phyloP scores from a whole-genome alignment of 148 eudicot species.

The Rhododendron mucronatum region DNA sequence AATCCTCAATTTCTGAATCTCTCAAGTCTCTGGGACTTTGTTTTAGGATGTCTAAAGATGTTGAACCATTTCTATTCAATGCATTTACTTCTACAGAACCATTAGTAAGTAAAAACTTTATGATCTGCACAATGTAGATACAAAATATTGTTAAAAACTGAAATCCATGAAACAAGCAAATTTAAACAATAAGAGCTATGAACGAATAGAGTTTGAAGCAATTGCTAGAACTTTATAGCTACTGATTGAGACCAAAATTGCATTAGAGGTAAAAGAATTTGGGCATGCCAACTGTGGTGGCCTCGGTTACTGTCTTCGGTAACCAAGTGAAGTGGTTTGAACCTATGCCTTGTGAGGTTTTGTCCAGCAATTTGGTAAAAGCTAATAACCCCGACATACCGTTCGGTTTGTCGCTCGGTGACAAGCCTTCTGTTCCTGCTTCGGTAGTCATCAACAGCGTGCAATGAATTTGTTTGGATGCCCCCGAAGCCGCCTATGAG shows the following conservation, averaged over 20 bases:
- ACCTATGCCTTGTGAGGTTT: no score
- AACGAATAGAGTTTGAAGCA: neutral
- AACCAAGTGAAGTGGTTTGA: no score
- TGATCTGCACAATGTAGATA: conserved; percentile 13
- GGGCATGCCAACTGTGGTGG: no score
- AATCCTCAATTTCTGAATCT: conserved; percentile 19
- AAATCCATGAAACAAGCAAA: neutral
- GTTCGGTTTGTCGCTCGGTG: no score
- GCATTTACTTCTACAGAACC: conserved; percentile 20
- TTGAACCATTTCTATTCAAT: conserved; percentile 8
- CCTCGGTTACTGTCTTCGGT: no score
- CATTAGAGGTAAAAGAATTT: neutral
- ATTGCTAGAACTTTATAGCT: neutral
- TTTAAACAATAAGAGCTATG: neutral
- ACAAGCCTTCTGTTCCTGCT: no score
- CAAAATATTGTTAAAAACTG: neutral
- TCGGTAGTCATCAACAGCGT: no score
- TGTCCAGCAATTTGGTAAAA: no score
- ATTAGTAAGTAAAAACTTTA: conserved; percentile 14
- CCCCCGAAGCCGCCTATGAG: no score
- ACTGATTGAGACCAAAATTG: neutral
- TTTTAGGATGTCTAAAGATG: conserved; percentile 23
- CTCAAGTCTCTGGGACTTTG: conserved; percentile 25
- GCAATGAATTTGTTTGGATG: no score
- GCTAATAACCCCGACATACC: no score